These are phyloP conservation scores for Chalciporus piperatus DNA, from an alignment of 768 basidiomycete species.

Conservation along the genomic window DNA sequence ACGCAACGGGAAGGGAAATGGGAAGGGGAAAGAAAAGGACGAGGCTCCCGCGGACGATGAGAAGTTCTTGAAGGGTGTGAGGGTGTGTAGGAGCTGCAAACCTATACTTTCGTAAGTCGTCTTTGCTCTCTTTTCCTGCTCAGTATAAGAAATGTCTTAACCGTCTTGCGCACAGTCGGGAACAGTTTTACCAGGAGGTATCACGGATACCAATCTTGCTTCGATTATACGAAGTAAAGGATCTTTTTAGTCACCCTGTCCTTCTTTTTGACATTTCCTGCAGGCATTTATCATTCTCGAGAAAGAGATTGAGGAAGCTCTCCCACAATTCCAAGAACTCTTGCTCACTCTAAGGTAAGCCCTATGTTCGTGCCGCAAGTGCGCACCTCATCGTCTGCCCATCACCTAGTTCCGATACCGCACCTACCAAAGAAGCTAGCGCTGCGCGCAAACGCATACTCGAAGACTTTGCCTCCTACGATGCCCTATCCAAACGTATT, in stretches of 20 bases:
- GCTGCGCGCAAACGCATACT: conserved; percentile 77
- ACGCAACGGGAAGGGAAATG: conserved; percentile 13
- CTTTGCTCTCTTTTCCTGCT: background rate
- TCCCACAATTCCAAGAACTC: conserved; percentile 89
- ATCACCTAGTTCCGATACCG: conserved; percentile 38
- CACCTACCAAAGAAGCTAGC: conserved; percentile 65
- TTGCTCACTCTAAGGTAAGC: conserved; percentile 63
- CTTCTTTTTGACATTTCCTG: background rate
- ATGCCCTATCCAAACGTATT: conserved; percentile 83
- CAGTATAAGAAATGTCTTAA: background rate
- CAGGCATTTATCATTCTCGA: conserved; percentile 75
- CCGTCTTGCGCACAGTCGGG: conserved; percentile 46
- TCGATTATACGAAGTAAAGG: conserved; percentile 65
- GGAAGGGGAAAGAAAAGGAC: conserved; percentile 35
- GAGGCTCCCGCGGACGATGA: conserved; percentile 58
- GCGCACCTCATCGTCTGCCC: background rate
- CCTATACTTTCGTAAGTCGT: conserved; percentile 71
- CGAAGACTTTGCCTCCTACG: conserved; percentile 85
- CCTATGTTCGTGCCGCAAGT: conserved; percentile 9
- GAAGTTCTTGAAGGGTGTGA: conserved; percentile 83
- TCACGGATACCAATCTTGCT: conserved; percentile 57
- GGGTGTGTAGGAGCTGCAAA: conserved; percentile 84
- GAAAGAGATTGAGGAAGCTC: conserved; percentile 81
- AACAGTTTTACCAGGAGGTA: conserved; percentile 73
- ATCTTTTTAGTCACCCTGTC: background rate